A percentile compares a stretch with the other conserved stretches of the same genome.
phyloP scores from a whole-genome alignment of 495 filamentous ascomycete species.

The Rostrohypoxylon terebratum region DNA sequence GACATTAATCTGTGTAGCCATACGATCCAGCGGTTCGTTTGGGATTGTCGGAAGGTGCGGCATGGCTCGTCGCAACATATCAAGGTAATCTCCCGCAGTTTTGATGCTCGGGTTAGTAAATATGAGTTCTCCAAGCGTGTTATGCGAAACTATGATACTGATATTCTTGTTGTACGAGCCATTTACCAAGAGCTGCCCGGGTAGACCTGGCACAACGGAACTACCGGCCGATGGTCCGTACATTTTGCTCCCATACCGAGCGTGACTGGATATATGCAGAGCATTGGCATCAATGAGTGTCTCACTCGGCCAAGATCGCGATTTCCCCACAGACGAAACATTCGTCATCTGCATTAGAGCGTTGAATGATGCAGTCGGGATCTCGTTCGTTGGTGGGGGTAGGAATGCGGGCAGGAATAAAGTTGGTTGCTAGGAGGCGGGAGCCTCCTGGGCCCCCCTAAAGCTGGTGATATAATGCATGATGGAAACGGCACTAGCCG shows the following conservation, averaged over 20 bases:
- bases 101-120: slow-evolving; percentile 21
- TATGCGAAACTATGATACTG: slow-evolving; percentile 70
- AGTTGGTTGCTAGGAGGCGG: slow-evolving; percentile 48
- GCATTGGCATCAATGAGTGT: slow-evolving; percentile 63
- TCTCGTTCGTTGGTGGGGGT: neutral
- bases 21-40: neutral
- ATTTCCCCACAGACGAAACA: neutral
- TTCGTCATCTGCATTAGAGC: slow-evolving; percentile 12
- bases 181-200: slow-evolving; percentile 65
- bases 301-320: slow-evolving; percentile 12
- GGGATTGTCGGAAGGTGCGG: slow-evolving; percentile 14
- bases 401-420: slow-evolving; percentile 37
- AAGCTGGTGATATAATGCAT: slow-evolving; percentile 19
- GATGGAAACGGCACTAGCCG: slow-evolving; percentile 40
- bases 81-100: slow-evolving; percentile 27
- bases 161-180: slow-evolving; percentile 68
- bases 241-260: slow-evolving; percentile 62
- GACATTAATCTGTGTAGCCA: slow-evolving; percentile 4
- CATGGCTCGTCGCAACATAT: slow-evolving; percentile 10
- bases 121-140: slow-evolving; percentile 52
- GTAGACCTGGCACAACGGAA: slow-evolving; percentile 65
- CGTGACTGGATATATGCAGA: slow-evolving; percentile 56
- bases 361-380: neutral
- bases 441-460: slow-evolving; percentile 49
- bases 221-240: slow-evolving; percentile 72